Evolutionary conservation across 768 basidiomycete genomes (phyloP).

Genomic region (Lactifluus piperatus): DNA sequence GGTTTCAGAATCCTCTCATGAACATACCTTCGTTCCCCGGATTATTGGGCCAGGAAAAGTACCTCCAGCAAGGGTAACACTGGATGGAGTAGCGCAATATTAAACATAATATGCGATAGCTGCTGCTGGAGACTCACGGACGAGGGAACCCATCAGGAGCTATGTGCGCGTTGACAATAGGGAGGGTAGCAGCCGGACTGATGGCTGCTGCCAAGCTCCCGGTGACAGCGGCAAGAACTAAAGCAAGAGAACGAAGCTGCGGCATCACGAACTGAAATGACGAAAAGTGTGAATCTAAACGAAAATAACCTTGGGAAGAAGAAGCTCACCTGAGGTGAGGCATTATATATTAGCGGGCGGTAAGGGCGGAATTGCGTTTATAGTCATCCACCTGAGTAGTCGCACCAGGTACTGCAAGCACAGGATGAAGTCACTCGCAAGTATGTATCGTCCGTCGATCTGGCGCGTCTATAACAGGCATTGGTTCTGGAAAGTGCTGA

Average conservation of each 20-base stretch:
- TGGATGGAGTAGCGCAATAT: not conserved
- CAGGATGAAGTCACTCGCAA: not conserved
- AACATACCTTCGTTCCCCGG: not conserved
- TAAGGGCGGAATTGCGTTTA: not conserved
- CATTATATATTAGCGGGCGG: not conserved
- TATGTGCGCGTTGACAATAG: not conserved
- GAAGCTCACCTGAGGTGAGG: not conserved
- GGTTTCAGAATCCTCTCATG: not conserved
- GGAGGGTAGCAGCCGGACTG: not conserved
- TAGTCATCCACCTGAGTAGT: not conserved
- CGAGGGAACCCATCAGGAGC: slow-evolving; percentile 15
- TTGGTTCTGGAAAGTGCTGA: not conserved
- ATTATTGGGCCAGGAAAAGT: slow-evolving; percentile 9
- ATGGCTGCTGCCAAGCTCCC: no score
- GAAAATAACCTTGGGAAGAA: not conserved
- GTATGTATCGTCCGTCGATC: no score
- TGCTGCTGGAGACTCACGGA: not conserved
- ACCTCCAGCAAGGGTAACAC: slow-evolving; percentile 1
- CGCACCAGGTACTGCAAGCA: not conserved
- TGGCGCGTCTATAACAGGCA: no score
- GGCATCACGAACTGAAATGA: not conserved
- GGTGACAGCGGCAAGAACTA: not conserved
- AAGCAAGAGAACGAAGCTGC: not conserved
- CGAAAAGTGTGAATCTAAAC: not conserved
- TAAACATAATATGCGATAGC: not conserved